Base-by-base conservation (phyloP, 306 rosid species). In the Spatholobus suberectus region DNA sequence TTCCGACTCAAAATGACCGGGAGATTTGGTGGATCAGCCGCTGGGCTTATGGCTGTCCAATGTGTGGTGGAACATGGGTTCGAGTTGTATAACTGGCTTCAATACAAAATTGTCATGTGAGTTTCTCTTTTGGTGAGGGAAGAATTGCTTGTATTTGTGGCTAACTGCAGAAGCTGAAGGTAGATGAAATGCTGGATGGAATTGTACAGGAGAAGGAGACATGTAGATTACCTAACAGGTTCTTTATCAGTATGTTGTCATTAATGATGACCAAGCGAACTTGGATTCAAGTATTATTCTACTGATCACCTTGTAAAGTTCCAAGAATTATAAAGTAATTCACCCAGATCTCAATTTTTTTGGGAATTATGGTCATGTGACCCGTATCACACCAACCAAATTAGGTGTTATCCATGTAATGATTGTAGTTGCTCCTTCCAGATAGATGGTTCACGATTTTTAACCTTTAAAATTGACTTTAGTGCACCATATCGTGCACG, bases 21-120 rank as follows among this genome's bases (percentile, higher is more conserved):
- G 96, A 93, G 81, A 86, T 78, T 75, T 93, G 98, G 97, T 96
- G 99, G 98, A 88, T 91, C 82, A 96, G 94, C 87, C 96, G 98
- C 73, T 96, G 99, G 99, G 93, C 92, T 27, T 82, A 90, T 35
- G 91, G 97, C 82, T 96, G 99, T 74, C 98, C 99, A 10, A 93
- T 93, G 95, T 95, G 99, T 46, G 98, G 97, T 29, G 98, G 99
- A 89, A 90, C 96, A 65, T 95, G 99, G 98, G 91, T 90, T 78
- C 93, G 92, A 68, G 99, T 95, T 82, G 98, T 92, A 63, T 95
- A 93, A 89, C 78, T 75, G 78, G 54, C 63, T 63, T 62, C 65
- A 15, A 32, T 4, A 4, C 67, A 58, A 38, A 23, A 13, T 74
- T 69, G 9, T 37, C 32, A 21, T 52, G 17, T 27, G 72, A 41